Evolutionary conservation across 805 yeast species (phyloP).

Genomic region (Priceomyces melissophilus): DNA sequence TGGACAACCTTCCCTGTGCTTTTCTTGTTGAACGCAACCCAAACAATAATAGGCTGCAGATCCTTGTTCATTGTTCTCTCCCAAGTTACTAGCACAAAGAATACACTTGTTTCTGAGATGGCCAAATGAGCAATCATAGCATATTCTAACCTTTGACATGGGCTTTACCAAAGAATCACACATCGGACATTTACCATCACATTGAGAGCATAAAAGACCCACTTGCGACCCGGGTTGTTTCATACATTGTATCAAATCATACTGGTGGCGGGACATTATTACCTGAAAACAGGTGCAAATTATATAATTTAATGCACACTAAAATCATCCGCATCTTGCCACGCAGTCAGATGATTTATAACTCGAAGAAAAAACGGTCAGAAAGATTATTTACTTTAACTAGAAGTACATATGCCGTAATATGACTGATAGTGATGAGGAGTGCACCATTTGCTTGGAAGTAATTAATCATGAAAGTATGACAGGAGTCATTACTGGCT

Average conservation of each 20-base stretch:
- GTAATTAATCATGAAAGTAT: slow-evolving; percentile 9
- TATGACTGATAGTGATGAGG: slow-evolving; percentile 15
- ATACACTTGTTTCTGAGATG: slow-evolving; percentile 63
- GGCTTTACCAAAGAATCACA: slow-evolving; percentile 87
- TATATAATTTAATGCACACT: neutral
- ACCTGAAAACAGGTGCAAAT: neutral
- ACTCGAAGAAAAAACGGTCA: no score
- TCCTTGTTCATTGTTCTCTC: slow-evolving; percentile 42
- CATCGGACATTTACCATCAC: slow-evolving; percentile 89
- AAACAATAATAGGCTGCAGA: slow-evolving; percentile 70
- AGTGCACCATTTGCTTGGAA: slow-evolving; percentile 64
- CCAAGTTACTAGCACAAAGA: slow-evolving; percentile 68
- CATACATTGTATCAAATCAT: slow-evolving; percentile 78
- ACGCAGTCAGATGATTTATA: no score
- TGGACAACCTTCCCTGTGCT: slow-evolving; percentile 92
- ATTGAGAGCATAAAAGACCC: slow-evolving; percentile 75
- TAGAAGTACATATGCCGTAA: neutral
- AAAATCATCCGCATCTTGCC: no score
- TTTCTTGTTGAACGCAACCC: slow-evolving; percentile 78
- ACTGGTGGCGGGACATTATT: slow-evolving; percentile 83
- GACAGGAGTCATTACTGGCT: slow-evolving; percentile 28
- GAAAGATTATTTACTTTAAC: neutral
- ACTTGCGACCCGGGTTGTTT: slow-evolving; percentile 74
- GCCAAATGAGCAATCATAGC: slow-evolving; percentile 85
- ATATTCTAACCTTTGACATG: slow-evolving; percentile 60